Evolutionary conservation across 192 early-diverging fungal species (phyloP), one percentile per base, ranked within the genome.

Genomic region (Pilobolus umbonatus): DNA sequence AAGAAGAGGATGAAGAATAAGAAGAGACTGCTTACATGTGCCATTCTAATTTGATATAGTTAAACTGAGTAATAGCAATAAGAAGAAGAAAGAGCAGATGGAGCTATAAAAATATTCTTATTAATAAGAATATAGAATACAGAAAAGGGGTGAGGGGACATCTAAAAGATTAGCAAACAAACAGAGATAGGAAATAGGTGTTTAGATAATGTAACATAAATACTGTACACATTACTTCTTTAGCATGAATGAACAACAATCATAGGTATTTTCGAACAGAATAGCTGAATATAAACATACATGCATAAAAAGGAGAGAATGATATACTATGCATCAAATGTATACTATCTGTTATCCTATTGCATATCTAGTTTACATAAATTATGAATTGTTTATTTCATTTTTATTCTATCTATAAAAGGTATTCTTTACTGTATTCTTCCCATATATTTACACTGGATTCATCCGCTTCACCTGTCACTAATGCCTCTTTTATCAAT

Each of bases 1-100:
- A 48, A 43, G 15, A 57, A 36, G 14, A 44, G 46, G 21, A 55
- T 28, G 40, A 34, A 31, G 15, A 44, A n/a, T n/a, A n/a, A n/a
- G n/a, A n/a, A n/a, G n/a, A n/a, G 19, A 30, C 38, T 43, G 31
- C 54, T 57, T 64, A 64, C 62, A 31, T 64, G 62, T 50, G 62
- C 54, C 62, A 64, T 65, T 25, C 32, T 51, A 35, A 55, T 44
- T 47, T 29, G 38, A 42, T 63, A 45, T 55, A 47, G 42, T 55
- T 34, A 46, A 29, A 38, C 46, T 47, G 32, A 31, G 48, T 26
- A 30, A 52, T 32, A 52, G 26, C 29, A 28, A 44, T 31, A 49
- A 44, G 29, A 34, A 47, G 28, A 34, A 34, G 19, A 25, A 22
- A 47, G 28, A 59, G 44, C 6, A n/a, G 2, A 42, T 40, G 30